Base-by-base conservation (phyloP, 2,329 filamentous ascomycete species). In the Aspergillus sclerotialis region DNA sequence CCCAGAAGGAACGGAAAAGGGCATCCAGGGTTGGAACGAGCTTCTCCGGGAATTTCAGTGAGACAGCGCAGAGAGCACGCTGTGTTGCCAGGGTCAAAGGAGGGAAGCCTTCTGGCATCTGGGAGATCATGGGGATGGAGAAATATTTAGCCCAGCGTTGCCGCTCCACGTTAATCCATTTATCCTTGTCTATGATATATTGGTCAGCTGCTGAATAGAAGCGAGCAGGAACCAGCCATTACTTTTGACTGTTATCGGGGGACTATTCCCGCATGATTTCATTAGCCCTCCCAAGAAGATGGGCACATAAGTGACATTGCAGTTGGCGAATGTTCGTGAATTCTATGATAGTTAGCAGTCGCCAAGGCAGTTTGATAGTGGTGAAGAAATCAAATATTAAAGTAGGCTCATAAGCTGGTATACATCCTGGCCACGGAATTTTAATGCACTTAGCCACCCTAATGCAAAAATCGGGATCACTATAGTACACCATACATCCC, bases 271-370 rank as follows among this genome's bases (percentile, higher is more conserved):
- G 49, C 69, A 73, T 1, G 58, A 54, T 36, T 78, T 70, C 68
- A 80, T 76, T 33, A 80, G 53, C 0, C 75, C 76, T 4, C 73
- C 73, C 0, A 80, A 63, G 33, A 80, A 69, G 34, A 81, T 72
- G 6, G 77, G 77, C 7, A 76, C 55, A 47, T 75, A 78, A 9
- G 60, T 71, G 27, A 78, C 60, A 6, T 78, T 64, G 50, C 69
- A 70, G 47, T 65, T 55, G 36, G 68, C 62, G 56, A 80, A 80
- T 5, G 68, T 59, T 1, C 72, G 63, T 12, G 72, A 75, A 43
- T 75, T 68, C 75, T 79, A 10, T 6, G 6, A 23, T 23, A 7
- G 19, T 23, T 10, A 23, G 19, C 19, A n/a, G n/a, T n/a, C n/a
- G n/a, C n/a, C n/a, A n/a, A n/a, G n/a, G n/a, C n/a, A n/a, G n/a